phyloP scores from a whole-genome alignment of 371 early-diverging fungal species.

The Lichtheimia ornata region DNA sequence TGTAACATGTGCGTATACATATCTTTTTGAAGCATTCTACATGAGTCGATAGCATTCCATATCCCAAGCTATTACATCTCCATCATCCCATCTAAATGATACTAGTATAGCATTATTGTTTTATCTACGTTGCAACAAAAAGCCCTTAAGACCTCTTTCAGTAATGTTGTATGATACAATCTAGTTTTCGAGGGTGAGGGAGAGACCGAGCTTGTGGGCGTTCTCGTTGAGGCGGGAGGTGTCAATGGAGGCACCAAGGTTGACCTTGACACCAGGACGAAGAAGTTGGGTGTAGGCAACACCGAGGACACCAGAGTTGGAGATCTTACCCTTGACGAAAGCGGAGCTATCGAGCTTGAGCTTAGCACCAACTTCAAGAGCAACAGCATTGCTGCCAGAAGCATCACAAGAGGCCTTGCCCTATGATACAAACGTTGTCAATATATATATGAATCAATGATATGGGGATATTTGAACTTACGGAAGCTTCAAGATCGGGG shows the following conservation, averaged over 20 bases:
- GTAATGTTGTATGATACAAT: slow-evolving; percentile 5
- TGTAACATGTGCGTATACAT: too few relatives aligned
- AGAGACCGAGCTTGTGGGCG: slow-evolving; percentile 94
- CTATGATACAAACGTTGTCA: too few relatives aligned
- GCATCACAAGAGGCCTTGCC: slow-evolving; percentile 92
- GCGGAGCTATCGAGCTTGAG: slow-evolving; percentile 86
- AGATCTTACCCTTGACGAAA: slow-evolving; percentile 95
- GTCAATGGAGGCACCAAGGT: slow-evolving; percentile 91
- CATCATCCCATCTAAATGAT: too few relatives aligned
- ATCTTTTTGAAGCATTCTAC: too few relatives aligned
- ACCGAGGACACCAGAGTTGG: slow-evolving; percentile 92
- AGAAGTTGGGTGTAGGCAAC: slow-evolving; percentile 91
- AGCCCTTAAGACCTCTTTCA: too few relatives aligned
- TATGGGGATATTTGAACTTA: too few relatives aligned
- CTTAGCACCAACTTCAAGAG: slow-evolving; percentile 95
- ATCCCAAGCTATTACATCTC: too few relatives aligned
- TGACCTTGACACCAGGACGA: slow-evolving; percentile 93
- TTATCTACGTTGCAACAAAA: too few relatives aligned
- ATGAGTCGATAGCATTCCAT: too few relatives aligned
- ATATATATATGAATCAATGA: too few relatives aligned
- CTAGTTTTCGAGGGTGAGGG: slow-evolving; percentile 87
- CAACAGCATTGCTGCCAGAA: slow-evolving; percentile 71
- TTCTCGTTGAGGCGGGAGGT: slow-evolving; percentile 89
- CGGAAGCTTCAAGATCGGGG: slow-evolving; percentile 87
- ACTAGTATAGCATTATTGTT: too few relatives aligned